phyloP scores from a whole-genome alignment of 805 yeast genomes.

The Priceomyces castillae region DNA sequence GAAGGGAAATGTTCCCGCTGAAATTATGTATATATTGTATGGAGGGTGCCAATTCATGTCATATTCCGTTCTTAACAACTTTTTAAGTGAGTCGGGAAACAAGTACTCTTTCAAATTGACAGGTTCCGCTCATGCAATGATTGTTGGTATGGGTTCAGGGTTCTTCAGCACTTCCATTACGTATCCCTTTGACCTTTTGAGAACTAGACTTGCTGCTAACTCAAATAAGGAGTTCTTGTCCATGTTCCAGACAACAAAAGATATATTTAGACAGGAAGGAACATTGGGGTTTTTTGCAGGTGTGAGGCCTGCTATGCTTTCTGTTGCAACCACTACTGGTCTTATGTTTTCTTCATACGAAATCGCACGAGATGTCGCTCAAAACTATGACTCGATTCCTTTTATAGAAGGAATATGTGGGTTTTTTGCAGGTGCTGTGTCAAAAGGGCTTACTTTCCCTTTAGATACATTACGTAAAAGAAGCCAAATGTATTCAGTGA shows the following conservation, averaged over 20 bases:
- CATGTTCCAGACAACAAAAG: conserved; percentile 23
- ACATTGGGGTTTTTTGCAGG: conserved; percentile 50
- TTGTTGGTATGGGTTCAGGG: conserved; percentile 81
- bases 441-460: conserved; percentile 80
- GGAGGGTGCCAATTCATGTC: conserved; percentile 84
- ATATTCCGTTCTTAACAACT: conserved; percentile 53
- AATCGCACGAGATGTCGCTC: conserved; percentile 37
- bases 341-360: conserved; percentile 72
- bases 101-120: conserved; percentile 21
- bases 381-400: conserved; percentile 27
- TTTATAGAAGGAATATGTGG: conserved; percentile 60
- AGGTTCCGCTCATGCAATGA: conserved; percentile 41
- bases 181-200: conserved; percentile 86
- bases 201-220: conserved; percentile 83
- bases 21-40: conserved; percentile 75
- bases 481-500: conserved; percentile 53
- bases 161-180: conserved; percentile 66
- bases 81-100: conserved; percentile 31
- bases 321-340: conserved; percentile 72
- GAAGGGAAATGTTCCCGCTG: conserved; percentile 96
- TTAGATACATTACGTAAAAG: conserved; percentile 79
- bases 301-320: conserved; percentile 48
- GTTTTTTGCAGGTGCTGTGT: conserved; percentile 67
- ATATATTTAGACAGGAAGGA: conserved; percentile 36
- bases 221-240: conserved; percentile 35